Conservation (phyloP, 768 basidiomycete species). For the Sarcodon aspratus region DNA sequence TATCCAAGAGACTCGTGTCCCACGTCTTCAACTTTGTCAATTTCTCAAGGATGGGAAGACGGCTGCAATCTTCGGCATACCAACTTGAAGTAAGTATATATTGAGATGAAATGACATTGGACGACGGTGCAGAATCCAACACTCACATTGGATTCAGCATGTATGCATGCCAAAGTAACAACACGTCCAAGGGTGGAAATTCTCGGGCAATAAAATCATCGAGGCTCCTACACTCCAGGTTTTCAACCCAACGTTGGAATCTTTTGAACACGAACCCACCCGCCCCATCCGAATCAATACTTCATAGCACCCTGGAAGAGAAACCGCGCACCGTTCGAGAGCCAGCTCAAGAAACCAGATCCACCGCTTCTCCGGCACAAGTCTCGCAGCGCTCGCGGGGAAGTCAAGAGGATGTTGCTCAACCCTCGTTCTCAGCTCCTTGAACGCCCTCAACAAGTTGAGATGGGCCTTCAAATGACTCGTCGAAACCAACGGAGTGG, state of each 20-base stretch:
- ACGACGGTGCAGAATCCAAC: not conserved
- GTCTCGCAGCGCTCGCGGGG: not conserved
- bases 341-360: constrained; percentile 7
- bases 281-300: not conserved
- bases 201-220: not conserved
- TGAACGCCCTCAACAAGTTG: constrained; percentile 5
- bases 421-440: constrained; percentile 3
- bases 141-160: constrained; percentile 2
- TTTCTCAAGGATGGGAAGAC: not conserved
- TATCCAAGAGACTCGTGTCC: not conserved
- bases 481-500: constrained; percentile 2
- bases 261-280: not conserved
- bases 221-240: not conserved
- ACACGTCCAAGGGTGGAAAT: constrained; percentile 1
- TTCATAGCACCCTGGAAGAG: not conserved
- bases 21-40: not conserved
- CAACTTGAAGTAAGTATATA: constrained; percentile 1
- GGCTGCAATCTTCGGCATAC: constrained; percentile 8
- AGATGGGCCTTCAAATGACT: constrained; percentile 8
- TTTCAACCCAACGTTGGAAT: not conserved
- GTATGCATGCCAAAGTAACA: constrained; percentile 1
- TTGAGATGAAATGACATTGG: not conserved
- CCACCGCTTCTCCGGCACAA: constrained; percentile 4
- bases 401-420: not conserved
- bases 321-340: constrained; percentile 5